Conservation (phyloP, 768 basidiomycete genomes). For the Collybiopsis luxurians region DNA sequence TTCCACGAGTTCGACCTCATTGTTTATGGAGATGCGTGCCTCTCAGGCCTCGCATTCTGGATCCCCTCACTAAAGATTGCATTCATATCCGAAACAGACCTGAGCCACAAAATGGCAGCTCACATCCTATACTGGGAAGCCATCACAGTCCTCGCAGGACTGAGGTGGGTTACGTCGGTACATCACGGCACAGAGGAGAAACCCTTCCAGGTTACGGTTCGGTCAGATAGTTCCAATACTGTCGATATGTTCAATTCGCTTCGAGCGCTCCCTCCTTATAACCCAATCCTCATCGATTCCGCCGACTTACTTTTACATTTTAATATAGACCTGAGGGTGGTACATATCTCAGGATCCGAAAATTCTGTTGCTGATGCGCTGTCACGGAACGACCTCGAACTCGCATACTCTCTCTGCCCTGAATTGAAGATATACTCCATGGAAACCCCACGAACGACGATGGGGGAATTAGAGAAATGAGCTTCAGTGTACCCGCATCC, state of each 20-base stretch:
- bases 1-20: background rate
- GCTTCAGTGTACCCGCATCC: background rate
- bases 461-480: constrained; percentile 24
- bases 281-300: constrained; percentile 17
- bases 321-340: constrained; percentile 18
- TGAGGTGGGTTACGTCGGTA: constrained; percentile 5
- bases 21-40: constrained; percentile 6
- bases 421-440: background rate
- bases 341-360: constrained; percentile 17
- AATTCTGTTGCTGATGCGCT: constrained; percentile 26
- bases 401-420: background rate
- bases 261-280: constrained; percentile 18
- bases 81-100: constrained; percentile 11
- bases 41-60: constrained; percentile 9
- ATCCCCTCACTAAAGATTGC: constrained; percentile 6
- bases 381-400: constrained; percentile 15
- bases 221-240: constrained; percentile 22
- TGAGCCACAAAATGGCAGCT: background rate
- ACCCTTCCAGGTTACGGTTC: constrained; percentile 24
- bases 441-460: background rate
- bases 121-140: constrained; percentile 29
- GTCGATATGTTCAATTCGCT: constrained; percentile 22
- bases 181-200: constrained; percentile 21
- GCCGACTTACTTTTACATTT: constrained; percentile 18
- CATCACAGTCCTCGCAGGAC: constrained; percentile 16